A percentile compares a stretch with the other conserved stretches of the same genome.
phyloP scores from a whole-genome alignment of 306 rosid genomes.

The Dicorynia guianensis region DNA sequence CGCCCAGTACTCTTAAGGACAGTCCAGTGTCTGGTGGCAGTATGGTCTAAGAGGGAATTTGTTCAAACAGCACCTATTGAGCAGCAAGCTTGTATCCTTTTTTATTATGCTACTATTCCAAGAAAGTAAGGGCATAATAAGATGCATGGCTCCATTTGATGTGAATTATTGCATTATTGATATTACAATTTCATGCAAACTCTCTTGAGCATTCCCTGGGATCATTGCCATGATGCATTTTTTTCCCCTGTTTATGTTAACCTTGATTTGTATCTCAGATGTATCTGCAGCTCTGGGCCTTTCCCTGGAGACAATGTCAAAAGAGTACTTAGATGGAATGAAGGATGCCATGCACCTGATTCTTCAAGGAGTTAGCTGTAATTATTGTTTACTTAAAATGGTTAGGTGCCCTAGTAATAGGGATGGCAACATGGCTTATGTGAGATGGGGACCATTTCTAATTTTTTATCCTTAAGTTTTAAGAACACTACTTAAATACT shows the following conservation, averaged over 20 bases:
- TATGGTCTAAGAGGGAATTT: constrained; percentile 87
- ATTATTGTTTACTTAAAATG: constrained; percentile 40
- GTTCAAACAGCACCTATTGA: constrained; percentile 86
- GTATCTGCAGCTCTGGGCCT: constrained; percentile 91
- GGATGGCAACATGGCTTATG: constrained; percentile 26
- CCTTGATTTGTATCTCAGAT: constrained; percentile 68
- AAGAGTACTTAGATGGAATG: constrained; percentile 75
- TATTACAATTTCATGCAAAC: constrained; percentile 9
- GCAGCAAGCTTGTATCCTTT: constrained; percentile 97
- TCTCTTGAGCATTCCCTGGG: constrained; percentile 26
- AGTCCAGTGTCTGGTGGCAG: constrained; percentile 66
- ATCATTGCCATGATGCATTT: constrained; percentile 26
- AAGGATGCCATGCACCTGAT: constrained; percentile 78
- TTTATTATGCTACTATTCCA: constrained; percentile 29
- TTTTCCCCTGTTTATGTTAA: constrained; percentile 38
- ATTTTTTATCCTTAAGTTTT: neutral
- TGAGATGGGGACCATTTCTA: constrained; percentile 33
- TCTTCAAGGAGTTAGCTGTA: constrained; percentile 98
- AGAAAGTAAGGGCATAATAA: constrained; percentile 16
- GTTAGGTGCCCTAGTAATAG: constrained; percentile 33
- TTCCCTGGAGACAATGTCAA: constrained; percentile 76
- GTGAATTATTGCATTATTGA: constrained; percentile 24
- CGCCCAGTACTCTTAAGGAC: constrained; percentile 52
- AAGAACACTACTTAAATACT: constrained; percentile 19
- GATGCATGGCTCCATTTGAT: constrained; percentile 7